These are phyloP conservation scores for Candida hungchunana DNA, from an alignment of 805 yeast genomes.

Conservation along the genomic window DNA sequence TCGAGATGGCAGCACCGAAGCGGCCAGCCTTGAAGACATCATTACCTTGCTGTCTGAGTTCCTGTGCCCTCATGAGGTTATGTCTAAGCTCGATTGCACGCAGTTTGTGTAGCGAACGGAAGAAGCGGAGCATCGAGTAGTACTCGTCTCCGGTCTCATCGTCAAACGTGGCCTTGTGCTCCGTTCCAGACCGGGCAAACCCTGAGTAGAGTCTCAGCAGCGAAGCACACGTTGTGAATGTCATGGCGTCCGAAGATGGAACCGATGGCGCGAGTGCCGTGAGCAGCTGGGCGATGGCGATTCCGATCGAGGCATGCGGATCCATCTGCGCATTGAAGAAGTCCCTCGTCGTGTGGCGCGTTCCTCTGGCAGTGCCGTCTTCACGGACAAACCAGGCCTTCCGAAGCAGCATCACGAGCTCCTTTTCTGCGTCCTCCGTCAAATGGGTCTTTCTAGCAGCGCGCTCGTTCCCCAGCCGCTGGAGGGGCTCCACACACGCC, in stretches of 20 bases:
- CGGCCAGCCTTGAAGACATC: no score
- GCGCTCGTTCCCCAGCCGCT: slow-evolving; percentile 4
- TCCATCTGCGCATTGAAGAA: no score
- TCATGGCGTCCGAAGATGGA: slow-evolving; percentile 1
- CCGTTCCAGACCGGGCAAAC: slow-evolving; percentile 9
- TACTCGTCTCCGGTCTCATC: slow-evolving; percentile 19
- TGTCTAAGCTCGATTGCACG: slow-evolving; percentile 2
- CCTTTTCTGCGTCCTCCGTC: slow-evolving; percentile 2
- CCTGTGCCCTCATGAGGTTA: slow-evolving; percentile 7
- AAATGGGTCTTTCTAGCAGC: slow-evolving; percentile 5
- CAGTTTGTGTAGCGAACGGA: slow-evolving; percentile 13
- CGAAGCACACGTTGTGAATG: slow-evolving; percentile 5
- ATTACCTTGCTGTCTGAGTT: slow-evolving; percentile 20
- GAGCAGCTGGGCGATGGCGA: slow-evolving; percentile 16
- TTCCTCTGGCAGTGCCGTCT: slow-evolving; percentile 9
- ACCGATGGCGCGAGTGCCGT: slow-evolving; percentile 5
- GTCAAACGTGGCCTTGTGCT: slow-evolving; percentile 9
- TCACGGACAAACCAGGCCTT: slow-evolving; percentile 16
- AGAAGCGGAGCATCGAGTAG: slow-evolving; percentile 11
- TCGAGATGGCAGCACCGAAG: slow-evolving; percentile 30
- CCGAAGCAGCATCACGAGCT: slow-evolving; percentile 6
- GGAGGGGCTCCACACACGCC: slow-evolving; percentile 26
- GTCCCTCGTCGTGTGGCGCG: no score
- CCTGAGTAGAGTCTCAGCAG: slow-evolving; percentile 16
- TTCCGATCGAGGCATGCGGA: no score